Evolutionary conservation across 352 stramenopile genomes (phyloP).

Genomic region (Phytopythium montanum): DNA sequence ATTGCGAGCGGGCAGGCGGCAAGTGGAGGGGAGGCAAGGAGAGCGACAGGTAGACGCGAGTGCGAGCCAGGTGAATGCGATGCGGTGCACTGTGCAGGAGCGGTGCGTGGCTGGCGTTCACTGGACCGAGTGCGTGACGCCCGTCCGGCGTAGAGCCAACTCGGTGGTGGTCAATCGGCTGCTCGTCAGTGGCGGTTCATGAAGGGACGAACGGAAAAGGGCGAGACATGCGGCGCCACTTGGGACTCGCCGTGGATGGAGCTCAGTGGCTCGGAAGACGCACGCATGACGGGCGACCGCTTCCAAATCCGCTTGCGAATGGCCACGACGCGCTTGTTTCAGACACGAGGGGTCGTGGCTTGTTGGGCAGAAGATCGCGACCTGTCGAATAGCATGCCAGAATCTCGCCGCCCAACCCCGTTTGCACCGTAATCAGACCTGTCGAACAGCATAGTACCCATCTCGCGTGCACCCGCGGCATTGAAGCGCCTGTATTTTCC

Average conservation of each 20-base stretch:
- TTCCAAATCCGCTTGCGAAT: not conserved
- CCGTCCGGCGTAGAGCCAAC: too few species aligned
- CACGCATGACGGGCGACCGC: not conserved
- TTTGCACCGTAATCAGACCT: not conserved
- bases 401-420: too few species aligned
- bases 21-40: not conserved
- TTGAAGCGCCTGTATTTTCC: not conserved
- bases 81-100: too few species aligned
- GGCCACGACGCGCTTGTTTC: too few species aligned
- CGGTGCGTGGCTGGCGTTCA: too few species aligned
- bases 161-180: too few species aligned
- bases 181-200: too few species aligned
- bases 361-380: not conserved
- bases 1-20: not conserved
- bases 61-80: too few species aligned
- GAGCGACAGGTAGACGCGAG: not conserved
- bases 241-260: not conserved
- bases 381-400: not conserved
- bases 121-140: too few species aligned
- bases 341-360: not conserved
- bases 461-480: too few species aligned
- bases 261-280: not conserved
- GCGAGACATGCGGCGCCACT: slow-evolving; percentile 1
- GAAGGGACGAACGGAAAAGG: not conserved
- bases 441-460: not conserved